A percentile compares a stretch with the other conserved stretches of the same genome.
Conservation (phyloP, 768 basidiomycete species). For the Paxillus involutus region DNA sequence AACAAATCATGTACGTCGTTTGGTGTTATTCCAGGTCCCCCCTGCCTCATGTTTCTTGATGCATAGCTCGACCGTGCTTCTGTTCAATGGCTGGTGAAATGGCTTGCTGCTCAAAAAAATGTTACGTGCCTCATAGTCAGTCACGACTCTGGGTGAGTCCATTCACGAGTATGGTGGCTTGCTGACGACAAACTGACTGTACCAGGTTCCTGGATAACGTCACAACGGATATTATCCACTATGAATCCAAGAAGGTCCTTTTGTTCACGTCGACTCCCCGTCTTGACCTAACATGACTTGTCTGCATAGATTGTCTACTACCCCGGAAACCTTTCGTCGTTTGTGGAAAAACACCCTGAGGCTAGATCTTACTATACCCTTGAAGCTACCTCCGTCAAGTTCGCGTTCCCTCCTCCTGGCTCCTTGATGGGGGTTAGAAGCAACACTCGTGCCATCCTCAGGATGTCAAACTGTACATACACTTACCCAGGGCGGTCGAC, state of each 20-base stretch:
- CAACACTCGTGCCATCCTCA: constrained; percentile 93
- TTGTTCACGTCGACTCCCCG: constrained; percentile 15
- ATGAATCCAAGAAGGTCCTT: constrained; percentile 85
- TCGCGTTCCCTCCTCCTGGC: constrained; percentile 93
- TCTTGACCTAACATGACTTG: constrained; percentile 12
- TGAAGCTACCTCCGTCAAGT: constrained; percentile 89
- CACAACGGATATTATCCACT: constrained; percentile 96
- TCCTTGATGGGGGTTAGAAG: constrained; percentile 97
- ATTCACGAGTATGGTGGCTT: constrained; percentile 1
- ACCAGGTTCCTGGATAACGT: constrained; percentile 89
- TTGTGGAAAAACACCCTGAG: constrained; percentile 88
- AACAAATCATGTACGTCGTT: constrained; percentile 78
- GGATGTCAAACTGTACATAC: constrained; percentile 88
- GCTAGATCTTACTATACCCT: constrained; percentile 97
- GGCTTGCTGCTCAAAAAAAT: constrained; percentile 75
- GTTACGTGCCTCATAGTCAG: constrained; percentile 93
- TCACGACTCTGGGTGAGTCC: constrained; percentile 90
- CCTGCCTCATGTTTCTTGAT: constrained; percentile 20
- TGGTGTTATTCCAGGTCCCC: constrained; percentile 16
- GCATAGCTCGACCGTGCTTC: constrained; percentile 75
- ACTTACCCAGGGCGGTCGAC: constrained; percentile 83
- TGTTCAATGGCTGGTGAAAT: constrained; percentile 90
- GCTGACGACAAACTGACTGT: constrained; percentile 7
- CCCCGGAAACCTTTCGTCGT: constrained; percentile 86
- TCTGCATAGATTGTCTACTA: constrained; percentile 80